These are phyloP conservation scores for Neostapfia colusana DNA, from an alignment of 176 grass and related monocot species.

Conservation along the genomic window DNA sequence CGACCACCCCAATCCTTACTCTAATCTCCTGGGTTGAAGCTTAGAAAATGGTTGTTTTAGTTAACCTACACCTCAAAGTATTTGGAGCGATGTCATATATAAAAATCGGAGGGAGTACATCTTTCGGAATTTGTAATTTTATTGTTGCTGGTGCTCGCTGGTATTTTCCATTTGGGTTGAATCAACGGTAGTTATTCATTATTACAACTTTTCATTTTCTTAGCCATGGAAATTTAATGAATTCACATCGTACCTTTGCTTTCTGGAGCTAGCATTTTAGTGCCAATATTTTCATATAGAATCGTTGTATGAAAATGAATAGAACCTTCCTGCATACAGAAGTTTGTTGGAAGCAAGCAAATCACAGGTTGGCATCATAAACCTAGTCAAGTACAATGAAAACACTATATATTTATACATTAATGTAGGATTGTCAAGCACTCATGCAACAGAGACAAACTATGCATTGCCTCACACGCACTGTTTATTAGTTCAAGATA, in stretches of 20 bases:
- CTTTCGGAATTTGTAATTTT: neutral
- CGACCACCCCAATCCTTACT: too few species aligned
- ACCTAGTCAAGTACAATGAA: conserved; percentile 40
- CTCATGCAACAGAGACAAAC: conserved; percentile 30
- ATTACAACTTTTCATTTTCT: conserved; percentile 19
- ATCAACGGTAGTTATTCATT: neutral
- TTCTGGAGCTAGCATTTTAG: conserved; percentile 13
- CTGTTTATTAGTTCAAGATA: conserved; percentile 30
- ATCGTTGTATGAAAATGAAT: conserved; percentile 19
- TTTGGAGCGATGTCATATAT: neutral
- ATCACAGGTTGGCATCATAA: conserved; percentile 36
- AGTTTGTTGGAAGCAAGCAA: conserved; percentile 18
- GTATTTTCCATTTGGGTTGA: conserved; percentile 22
- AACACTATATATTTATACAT: conserved; percentile 14
- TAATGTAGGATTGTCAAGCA: conserved; percentile 15
- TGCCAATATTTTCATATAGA: conserved; percentile 19
- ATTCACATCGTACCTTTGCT: conserved; percentile 4
- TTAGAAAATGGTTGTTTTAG: conserved; percentile 22
- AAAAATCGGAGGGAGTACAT: neutral
- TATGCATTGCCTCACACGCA: conserved; percentile 5
- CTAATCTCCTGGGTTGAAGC: neutral
- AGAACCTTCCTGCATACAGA: conserved; percentile 10
- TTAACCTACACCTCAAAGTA: neutral
- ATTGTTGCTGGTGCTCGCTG: neutral
- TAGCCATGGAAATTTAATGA: neutral